phyloP scores from a whole-genome alignment of 1,284 basidiomycete species.

The Boletus semigastroideus region DNA sequence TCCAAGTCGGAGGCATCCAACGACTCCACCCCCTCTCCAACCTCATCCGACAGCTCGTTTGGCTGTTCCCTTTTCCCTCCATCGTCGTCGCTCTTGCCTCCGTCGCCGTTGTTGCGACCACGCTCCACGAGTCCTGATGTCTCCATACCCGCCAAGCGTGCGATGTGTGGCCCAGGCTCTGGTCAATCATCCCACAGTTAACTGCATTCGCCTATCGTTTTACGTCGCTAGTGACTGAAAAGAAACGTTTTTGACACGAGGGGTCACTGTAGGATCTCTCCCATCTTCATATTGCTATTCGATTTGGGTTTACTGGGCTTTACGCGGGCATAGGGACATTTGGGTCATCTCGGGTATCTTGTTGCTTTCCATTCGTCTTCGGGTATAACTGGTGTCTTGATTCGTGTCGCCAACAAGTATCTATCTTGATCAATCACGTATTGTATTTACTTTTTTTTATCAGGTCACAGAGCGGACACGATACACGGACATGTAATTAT shows the following conservation, averaged over 20 bases:
- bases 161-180: constrained; percentile 7
- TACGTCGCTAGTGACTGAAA: constrained; percentile 24
- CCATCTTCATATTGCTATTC: constrained; percentile 12
- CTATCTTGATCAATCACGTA: constrained; percentile 19
- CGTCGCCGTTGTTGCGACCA: constrained; percentile 27
- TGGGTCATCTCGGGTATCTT: constrained; percentile 7
- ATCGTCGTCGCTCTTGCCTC: constrained; percentile 15
- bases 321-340: constrained; percentile 16
- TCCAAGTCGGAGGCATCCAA: constrained; percentile 14
- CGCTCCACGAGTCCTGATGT: constrained; percentile 20
- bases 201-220: constrained; percentile 15
- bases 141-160: constrained; percentile 14
- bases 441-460: constrained; percentile 23
- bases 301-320: constrained; percentile 27
- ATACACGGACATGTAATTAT: constrained; percentile 16
- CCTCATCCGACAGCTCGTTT: constrained; percentile 26
- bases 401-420: constrained; percentile 8
- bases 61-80: constrained; percentile 13
- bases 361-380: constrained; percentile 4
- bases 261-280: constrained; percentile 4
- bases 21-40: constrained; percentile 21
- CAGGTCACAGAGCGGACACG: constrained; percentile 8
- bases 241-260: constrained; percentile 31
- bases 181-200: constrained; percentile 16
- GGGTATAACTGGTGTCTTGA: constrained; percentile 7